Percentiles rank a stretch among this genome's conserved stretches.
phyloP scores from a whole-genome alignment of 2,329 filamentous ascomycete genomes.

The Calycina herbarum region DNA sequence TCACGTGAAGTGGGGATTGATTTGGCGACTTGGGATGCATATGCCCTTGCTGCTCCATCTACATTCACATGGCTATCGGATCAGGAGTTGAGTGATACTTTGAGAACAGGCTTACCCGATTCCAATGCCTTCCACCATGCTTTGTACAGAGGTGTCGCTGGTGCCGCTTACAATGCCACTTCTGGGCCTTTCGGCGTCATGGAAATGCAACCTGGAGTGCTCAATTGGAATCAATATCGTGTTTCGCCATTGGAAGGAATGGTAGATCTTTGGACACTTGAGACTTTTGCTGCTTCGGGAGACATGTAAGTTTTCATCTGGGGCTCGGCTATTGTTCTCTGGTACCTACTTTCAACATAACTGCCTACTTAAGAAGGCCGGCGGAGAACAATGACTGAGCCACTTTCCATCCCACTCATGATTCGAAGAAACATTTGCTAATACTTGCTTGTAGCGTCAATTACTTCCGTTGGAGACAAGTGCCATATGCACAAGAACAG shows the following conservation, averaged over 20 bases:
- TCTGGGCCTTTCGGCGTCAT: not conserved
- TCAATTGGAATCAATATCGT: conserved; percentile 1
- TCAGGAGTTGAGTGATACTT: not conserved
- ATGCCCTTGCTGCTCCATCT: not conserved
- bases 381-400: no score
- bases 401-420: no score
- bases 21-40: not conserved
- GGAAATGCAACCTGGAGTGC: conserved; percentile 1
- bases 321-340: no score
- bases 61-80: not conserved
- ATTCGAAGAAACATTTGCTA: not conserved
- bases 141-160: not conserved
- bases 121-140: not conserved
- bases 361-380: no score
- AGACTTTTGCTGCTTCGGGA: not conserved
- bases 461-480: conserved; percentile 2
- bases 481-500: conserved; percentile 4
- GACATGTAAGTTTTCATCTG: not conserved
- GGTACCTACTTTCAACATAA: no score
- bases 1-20: not conserved
- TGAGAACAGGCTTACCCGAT: not conserved
- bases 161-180: not conserved
- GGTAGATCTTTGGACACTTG: not conserved
- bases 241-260: not conserved
- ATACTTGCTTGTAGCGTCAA: not conserved